Evolutionary conservation across 768 basidiomycete species (phyloP).

Genomic region (Lentinus brumalis): DNA sequence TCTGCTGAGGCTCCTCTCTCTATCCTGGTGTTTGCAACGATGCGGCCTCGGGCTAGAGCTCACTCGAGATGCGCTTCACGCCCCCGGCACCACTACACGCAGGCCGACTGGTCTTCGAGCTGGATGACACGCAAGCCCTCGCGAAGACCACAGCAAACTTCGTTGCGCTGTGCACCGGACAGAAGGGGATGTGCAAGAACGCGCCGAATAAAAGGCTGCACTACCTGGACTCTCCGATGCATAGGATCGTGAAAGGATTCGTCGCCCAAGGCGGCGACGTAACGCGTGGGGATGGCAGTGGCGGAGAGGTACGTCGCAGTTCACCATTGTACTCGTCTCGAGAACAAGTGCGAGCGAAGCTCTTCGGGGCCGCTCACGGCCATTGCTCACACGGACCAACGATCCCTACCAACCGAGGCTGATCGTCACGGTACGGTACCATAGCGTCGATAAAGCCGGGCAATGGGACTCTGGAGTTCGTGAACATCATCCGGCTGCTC

Average conservation of each 20-base stretch:
- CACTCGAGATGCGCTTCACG: constrained; percentile 35
- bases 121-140: constrained; percentile 41
- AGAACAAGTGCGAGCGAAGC: too few species aligned
- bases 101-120: constrained; percentile 44
- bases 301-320: constrained; percentile 48
- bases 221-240: constrained; percentile 46
- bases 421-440: too few species aligned
- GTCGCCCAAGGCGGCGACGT: constrained; percentile 58
- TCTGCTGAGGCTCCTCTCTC: not conserved
- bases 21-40: not conserved
- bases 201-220: constrained; percentile 47
- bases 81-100: constrained; percentile 40
- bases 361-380: too few species aligned
- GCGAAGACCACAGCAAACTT: constrained; percentile 53
- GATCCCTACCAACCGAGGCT: too few species aligned
- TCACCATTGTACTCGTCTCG: not conserved
- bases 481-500: too few species aligned
- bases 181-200: constrained; percentile 47
- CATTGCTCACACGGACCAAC: not conserved
- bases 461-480: too few species aligned
- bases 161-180: constrained; percentile 47
- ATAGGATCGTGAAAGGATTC: constrained; percentile 50
- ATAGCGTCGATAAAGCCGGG: too few species aligned
- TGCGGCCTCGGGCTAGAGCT: constrained; percentile 25
- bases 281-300: constrained; percentile 52